Evolutionary conservation across 2,329 filamentous ascomycete species (phyloP), one percentile per base, ranked within the genome.

Genomic region (Alternaria conjuncta): DNA sequence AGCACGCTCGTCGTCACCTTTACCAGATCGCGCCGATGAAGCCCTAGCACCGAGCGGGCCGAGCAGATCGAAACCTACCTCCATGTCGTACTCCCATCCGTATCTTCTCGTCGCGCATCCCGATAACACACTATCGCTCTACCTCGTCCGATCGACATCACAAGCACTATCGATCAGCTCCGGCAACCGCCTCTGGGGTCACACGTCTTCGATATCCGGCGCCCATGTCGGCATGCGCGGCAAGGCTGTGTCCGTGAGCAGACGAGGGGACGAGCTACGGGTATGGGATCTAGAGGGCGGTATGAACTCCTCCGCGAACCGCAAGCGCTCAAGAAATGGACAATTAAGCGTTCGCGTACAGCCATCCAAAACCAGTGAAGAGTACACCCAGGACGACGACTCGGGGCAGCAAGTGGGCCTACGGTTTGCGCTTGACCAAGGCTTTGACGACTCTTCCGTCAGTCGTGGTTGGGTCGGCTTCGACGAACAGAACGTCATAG

Each of bases 241-340:
- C 18, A 96, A 94, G 79, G 94, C 94, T 0, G 92, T 97, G 5
- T 96, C 93, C n/a, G 90, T 97, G 55, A 96, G 92, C 79, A 86
- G 86, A 20, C 85, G 88, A n/a, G 94, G 93, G 26, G 89, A 85
- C 46, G 84, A 86, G 65, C 71, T 86, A 10, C 88, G 94, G 7
- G 89, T 97, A 6, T 97, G 94, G 94, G 93, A 97, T 73, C 85
- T 97, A 1, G 94, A 97, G 79, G 91, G 91, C 7, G 86, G 91
- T 4, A 84, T 86, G 54, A 81, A 83, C 1, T 85, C 85, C 5
- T 75, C 79, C 6, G 71, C 82, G 2, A 71, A 69, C 18, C 81
- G 81, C 21, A 83, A 78, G 66, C 79, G 81, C 26, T 76, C 82
- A 13, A 68, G 79, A 64, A 75, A 80, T 62, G 77, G 83, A 18